A percentile compares a stretch with the other conserved stretches of the same genome.
phyloP scores from a whole-genome alignment of 1,284 basidiomycete species.

The Schizopora paradoxa region DNA sequence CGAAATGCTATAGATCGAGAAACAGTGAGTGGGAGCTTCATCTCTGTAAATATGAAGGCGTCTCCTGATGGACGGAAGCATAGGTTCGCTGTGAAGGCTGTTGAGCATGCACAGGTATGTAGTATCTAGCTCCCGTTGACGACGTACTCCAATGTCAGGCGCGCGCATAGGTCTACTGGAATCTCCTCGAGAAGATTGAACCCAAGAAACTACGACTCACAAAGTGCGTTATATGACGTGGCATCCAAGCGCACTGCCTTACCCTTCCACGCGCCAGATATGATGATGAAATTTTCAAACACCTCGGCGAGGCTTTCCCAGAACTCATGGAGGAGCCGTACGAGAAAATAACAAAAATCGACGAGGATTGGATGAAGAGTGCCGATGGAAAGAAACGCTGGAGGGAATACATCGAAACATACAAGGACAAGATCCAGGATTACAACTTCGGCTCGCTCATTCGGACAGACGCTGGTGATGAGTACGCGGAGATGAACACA shows the following conservation, averaged over 20 bases:
- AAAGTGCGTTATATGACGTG: slow-evolving; percentile 46
- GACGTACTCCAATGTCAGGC: slow-evolving; percentile 13
- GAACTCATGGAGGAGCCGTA: slow-evolving; percentile 67
- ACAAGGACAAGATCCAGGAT: slow-evolving; percentile 85
- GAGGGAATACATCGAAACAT: slow-evolving; percentile 87
- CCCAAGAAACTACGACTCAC: slow-evolving; percentile 79
- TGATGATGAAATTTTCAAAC: slow-evolving; percentile 89
- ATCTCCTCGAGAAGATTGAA: slow-evolving; percentile 78
- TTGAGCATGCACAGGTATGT: slow-evolving; percentile 88
- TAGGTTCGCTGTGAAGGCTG: slow-evolving; percentile 93
- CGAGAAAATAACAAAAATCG: slow-evolving; percentile 65
- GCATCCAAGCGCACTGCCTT: background rate
- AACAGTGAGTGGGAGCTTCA: slow-evolving; percentile 62
- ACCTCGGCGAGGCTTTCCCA: slow-evolving; percentile 78
- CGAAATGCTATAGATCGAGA: slow-evolving; percentile 72
- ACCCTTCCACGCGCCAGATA: slow-evolving; percentile 40
- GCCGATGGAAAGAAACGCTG: slow-evolving; percentile 86
- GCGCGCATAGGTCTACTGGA: slow-evolving; percentile 86
- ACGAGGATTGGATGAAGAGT: slow-evolving; percentile 96
- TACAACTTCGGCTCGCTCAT: slow-evolving; percentile 98
- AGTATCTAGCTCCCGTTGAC: slow-evolving; percentile 8
- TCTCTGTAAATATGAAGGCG: slow-evolving; percentile 2
- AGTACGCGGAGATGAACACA: slow-evolving; percentile 91
- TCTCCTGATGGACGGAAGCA: slow-evolving; percentile 14
- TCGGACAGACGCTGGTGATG: slow-evolving; percentile 71